Percentiles rank a stretch among this genome's conserved stretches.
Conservation (phyloP, 371 early-diverging fungal genomes). For the Haplosporangium sp. region DNA sequence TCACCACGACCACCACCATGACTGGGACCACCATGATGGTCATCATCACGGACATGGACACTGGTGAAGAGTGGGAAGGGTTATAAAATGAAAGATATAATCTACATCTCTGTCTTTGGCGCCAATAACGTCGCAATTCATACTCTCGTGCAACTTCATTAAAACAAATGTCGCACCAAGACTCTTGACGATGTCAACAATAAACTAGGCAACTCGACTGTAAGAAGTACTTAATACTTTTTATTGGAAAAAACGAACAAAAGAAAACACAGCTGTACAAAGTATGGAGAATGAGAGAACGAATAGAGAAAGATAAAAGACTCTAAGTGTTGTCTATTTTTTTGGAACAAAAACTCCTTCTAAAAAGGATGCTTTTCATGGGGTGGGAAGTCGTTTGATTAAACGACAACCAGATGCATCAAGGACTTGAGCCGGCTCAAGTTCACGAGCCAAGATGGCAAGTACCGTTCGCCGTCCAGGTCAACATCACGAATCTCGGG, state of each 20-base stretch:
- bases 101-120: no score
- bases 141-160: no score
- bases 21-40: no score
- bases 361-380: background rate
- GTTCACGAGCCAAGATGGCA: constrained; percentile 63
- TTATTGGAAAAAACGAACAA: background rate
- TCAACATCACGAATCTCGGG: constrained; percentile 68
- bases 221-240: background rate
- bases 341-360: background rate
- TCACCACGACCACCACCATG: no score
- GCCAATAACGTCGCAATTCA: no score
- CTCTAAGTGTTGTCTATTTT: background rate
- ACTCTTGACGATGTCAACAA: no score
- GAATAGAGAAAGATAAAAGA: background rate
- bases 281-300: background rate
- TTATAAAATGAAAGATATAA: no score
- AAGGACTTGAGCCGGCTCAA: constrained; percentile 45
- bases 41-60: no score
- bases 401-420: constrained; percentile 46
- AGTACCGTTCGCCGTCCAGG: constrained; percentile 61
- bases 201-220: no score
- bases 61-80: no score
- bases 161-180: no score
- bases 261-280: background rate
- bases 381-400: constrained; percentile 1